phyloP scores from a whole-genome alignment of 2,329 filamentous ascomycete genomes.

The Pseudomassariella vexata region DNA sequence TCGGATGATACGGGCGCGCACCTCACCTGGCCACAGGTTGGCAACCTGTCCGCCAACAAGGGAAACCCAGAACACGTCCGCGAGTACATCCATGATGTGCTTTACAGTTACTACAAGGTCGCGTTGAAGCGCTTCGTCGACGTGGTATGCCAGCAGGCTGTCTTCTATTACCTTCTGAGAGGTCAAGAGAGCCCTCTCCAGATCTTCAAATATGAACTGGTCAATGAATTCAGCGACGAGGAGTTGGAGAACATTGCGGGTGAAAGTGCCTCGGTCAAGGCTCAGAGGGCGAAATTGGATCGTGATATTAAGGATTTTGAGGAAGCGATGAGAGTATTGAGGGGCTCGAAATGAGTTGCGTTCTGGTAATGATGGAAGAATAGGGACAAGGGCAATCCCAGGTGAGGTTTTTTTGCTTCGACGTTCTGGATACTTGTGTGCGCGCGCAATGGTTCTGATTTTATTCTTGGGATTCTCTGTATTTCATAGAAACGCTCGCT shows the following conservation, averaged over 20 bases:
- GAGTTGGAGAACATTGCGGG: conserved; percentile 41
- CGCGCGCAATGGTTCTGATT: no score
- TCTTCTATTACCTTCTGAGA: conserved; percentile 42
- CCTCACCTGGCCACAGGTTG: conserved; percentile 11
- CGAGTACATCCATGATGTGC: conserved; percentile 53
- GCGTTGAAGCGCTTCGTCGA: conserved; percentile 58
- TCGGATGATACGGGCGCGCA: conserved; percentile 6
- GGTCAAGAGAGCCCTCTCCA: conserved; percentile 36
- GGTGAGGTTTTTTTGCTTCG: no score
- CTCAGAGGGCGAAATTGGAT: conserved; percentile 26
- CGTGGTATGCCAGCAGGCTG: conserved; percentile 51
- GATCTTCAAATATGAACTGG: conserved; percentile 37
- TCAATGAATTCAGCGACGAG: conserved; percentile 30
- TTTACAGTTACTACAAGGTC: conserved; percentile 58
- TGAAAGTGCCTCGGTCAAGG: conserved; percentile 30
- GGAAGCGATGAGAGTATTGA: conserved; percentile 11
- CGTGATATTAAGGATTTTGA: conserved; percentile 33
- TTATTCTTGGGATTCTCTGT: no score
- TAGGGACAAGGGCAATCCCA: no score
- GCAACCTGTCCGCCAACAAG: conserved; percentile 19
- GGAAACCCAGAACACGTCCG: conserved; percentile 27
- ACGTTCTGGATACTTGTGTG: no score
- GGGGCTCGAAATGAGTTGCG: neutral
- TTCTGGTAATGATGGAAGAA: no score
- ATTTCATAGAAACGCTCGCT: no score